Evolutionary conservation across 225 moss, liverwort and hornwort genomes (phyloP), one percentile per base, ranked within the genome.

Genomic region (Polytrichum formosum): DNA sequence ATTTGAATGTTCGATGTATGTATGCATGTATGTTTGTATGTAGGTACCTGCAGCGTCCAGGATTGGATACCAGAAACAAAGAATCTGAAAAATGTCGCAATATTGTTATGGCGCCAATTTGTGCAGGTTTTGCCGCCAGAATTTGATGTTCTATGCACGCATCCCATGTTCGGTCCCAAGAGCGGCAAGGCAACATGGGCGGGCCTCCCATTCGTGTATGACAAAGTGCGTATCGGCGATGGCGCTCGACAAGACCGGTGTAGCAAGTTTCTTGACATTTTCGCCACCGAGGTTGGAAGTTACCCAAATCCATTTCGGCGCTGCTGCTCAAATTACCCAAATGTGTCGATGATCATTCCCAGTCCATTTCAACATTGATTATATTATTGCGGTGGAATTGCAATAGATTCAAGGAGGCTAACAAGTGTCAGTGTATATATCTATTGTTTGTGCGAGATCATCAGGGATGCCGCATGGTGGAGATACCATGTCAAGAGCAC

Each of bases 91-190:
- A 13, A 46, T 46, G 46, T 46, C 46, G 46, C 46, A 16, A 46
- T 46, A 46, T 46, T 46, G 21, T 71, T 33, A 72, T 56, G 46
- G 10, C 46, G 46, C 46, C 3, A 54, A 46, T 46, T 53, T 9
- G 30, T 55, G 20, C 91, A 98, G 97, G 92, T 84, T 26, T 79
- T 98, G 76, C 97, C 97, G 35, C 69, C 84, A 66, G 91, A 94
- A 81, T 98, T 94, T 82, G 94, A 98, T 78, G 71, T 98, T 53
- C 94, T 98, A 70, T 98, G 97, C 88, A 94, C 94, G 69, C 97
- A 98, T 83, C 97, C 97, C 63, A 98, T 98, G 97, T 98, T 98
- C 82, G 98, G 98, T 64, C 98, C 98, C 67, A 92, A 94, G 67
- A 98, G 98, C 83, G 98, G 98, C 72, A 87, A 84, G 21, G 82